A percentile compares a stretch with the other conserved stretches of the same genome.
phyloP scores from a whole-genome alignment of 331 rosid species.

The Malus hybrid region DNA sequence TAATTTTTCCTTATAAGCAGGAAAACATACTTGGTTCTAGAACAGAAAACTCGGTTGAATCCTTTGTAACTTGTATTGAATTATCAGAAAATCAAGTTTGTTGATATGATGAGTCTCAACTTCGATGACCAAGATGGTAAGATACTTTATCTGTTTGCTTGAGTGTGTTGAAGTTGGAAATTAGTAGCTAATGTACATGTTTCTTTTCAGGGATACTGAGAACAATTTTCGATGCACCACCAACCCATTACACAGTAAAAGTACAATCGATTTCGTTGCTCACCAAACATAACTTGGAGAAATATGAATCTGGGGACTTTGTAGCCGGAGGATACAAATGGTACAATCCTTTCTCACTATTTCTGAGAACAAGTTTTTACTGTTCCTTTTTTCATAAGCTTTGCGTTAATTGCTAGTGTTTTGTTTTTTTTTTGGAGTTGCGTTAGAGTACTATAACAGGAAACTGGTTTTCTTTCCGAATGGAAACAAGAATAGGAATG shows the following conservation, averaged over 20 bases:
- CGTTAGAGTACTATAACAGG: neutral
- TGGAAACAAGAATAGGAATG: no score
- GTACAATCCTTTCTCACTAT: no score
- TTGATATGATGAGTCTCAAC: conserved; percentile 8
- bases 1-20: neutral
- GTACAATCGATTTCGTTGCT: no score
- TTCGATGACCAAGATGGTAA: conserved; percentile 36
- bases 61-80: neutral
- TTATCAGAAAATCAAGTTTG: neutral
- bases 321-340: no score
- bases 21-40: neutral
- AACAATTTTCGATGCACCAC: no score
- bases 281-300: no score
- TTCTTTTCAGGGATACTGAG: no score
- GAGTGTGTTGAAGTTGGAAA: neutral
- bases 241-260: no score
- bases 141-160: neutral
- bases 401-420: neutral
- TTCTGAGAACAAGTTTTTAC: no score
- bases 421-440: neutral
- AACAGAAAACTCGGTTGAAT: neutral
- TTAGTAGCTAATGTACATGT: neutral
- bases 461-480: no score
- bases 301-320: no score
- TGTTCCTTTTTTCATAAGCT: neutral